Evolutionary conservation across 306 rosid genomes (phyloP), one percentile per base, ranked within the genome.

Genomic region (Leucaena leucocephala): DNA sequence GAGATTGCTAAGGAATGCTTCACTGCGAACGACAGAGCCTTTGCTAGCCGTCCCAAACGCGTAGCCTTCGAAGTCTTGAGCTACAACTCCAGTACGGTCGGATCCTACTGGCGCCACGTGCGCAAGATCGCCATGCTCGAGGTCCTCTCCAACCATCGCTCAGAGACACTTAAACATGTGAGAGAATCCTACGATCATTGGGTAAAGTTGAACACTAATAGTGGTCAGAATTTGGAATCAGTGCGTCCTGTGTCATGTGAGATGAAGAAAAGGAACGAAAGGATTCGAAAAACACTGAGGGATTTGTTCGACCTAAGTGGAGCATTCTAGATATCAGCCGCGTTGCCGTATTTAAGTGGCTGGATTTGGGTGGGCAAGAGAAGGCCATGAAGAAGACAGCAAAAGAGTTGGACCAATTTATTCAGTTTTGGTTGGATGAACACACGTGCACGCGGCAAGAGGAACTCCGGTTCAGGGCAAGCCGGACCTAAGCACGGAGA

Each of bases 321-420:
- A 4, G 62, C 78, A 0, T 84, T 81, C 15, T 13, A 4, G 21
- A 6, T 81, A 0, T 76, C 78, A 0, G 90, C 84, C 17, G 71
- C 77, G 2, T 1, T 79, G 48, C 86, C 90, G 0, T 84, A 15
- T 76, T 36, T 87, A 36, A 79, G 76, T 87, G 88, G 88, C 66
- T 87, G 63, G 90, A 84, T 65, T 64, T 87, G 76, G 90, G 69
- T 3, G 90, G 88, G 0, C 2, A 7, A 14, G 80, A 82, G 57
- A 82, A 86, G 72, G 22, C 67, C 5, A 86, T 86, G 89, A 82
- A 80, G 68, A 76, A 39, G 42, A 82, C 68, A 0, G 83, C 79
- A 0, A 76, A 64, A 42, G 83, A 79, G 50, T 64, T 84, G 5
- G 90, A 87, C 6, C 39, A 33, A 0, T 44, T 73, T 3, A 17